A percentile compares a stretch with the other conserved stretches of the same genome.
Conservation (phyloP, 345 rosid genomes). For the Rhodamnia rubescens region DNA sequence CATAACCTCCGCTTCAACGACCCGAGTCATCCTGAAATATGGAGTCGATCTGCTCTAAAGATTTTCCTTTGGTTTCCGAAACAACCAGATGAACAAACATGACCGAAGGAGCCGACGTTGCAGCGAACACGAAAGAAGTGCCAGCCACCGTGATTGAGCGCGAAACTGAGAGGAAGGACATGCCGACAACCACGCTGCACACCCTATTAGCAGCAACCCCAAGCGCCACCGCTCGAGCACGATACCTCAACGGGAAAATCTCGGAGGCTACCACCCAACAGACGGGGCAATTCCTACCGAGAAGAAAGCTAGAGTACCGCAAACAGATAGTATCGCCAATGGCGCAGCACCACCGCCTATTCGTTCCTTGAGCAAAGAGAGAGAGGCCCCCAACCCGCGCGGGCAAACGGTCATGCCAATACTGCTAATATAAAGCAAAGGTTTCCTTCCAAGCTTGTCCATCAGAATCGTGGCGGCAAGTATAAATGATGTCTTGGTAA, state of each 20-base stretch:
- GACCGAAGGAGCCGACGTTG: slow-evolving; percentile 26
- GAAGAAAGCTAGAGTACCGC: slow-evolving; percentile 56
- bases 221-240: slow-evolving; percentile 57
- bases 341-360: slow-evolving; percentile 8
- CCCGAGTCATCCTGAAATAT: slow-evolving; percentile 12
- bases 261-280: slow-evolving; percentile 57
- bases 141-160: slow-evolving; percentile 47
- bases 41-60: slow-evolving; percentile 51
- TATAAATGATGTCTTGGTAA: slow-evolving; percentile 52
- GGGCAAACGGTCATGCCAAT: slow-evolving; percentile 51
- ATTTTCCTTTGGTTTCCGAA: slow-evolving; percentile 64
- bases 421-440: slow-evolving; percentile 47
- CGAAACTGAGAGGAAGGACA: slow-evolving; percentile 57
- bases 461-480: slow-evolving; percentile 54
- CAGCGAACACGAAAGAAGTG: slow-evolving; percentile 33
- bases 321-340: slow-evolving; percentile 33
- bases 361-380: slow-evolving; percentile 23
- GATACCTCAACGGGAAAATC: slow-evolving; percentile 48
- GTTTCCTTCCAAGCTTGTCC: slow-evolving; percentile 65
- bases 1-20: background rate
- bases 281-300: slow-evolving; percentile 48
- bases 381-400: slow-evolving; percentile 21
- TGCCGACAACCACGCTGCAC: slow-evolving; percentile 44
- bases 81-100: slow-evolving; percentile 32
- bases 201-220: slow-evolving; percentile 55